Conservation (phyloP, 352 stramenopile genomes). For the Globisporangium rhizosaccharum region DNA sequence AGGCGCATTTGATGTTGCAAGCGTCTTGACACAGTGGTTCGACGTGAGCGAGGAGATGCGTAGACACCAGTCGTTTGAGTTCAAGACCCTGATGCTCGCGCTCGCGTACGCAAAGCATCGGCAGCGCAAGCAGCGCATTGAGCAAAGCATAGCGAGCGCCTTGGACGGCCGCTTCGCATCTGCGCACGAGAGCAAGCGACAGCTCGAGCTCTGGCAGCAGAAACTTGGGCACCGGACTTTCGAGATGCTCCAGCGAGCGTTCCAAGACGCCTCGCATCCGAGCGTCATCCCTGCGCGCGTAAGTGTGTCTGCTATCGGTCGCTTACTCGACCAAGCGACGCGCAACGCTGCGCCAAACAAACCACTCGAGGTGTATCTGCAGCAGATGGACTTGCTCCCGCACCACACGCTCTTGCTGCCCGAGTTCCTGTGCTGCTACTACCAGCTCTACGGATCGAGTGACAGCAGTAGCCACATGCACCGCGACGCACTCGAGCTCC, state of each 20-base stretch:
- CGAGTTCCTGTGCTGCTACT: conserved; percentile 68
- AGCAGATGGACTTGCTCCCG: conserved; percentile 38
- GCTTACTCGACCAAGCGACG: conserved; percentile 40
- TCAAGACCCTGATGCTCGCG: conserved; percentile 46
- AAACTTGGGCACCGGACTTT: conserved; percentile 54
- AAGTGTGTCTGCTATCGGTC: conserved; percentile 27
- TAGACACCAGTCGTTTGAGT: conserved; percentile 41
- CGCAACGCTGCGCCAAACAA: conserved; percentile 34
- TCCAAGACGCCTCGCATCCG: conserved; percentile 42
- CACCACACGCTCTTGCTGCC: conserved; percentile 50
- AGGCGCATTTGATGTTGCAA: conserved; percentile 5
- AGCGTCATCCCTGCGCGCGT: conserved; percentile 52
- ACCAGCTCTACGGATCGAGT: conserved; percentile 52
- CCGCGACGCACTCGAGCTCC: conserved; percentile 31
- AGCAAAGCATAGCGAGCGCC: conserved; percentile 38
- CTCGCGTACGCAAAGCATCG: conserved; percentile 42
- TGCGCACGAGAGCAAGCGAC: conserved; percentile 47
- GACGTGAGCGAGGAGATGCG: conserved; percentile 39
- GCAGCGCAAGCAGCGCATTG: conserved; percentile 37
- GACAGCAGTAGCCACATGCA: conserved; percentile 7
- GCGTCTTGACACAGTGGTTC: conserved; percentile 46
- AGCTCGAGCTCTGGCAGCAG: conserved; percentile 63
- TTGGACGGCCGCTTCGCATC: conserved; percentile 55
- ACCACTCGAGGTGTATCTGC: conserved; percentile 49
- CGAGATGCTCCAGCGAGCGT: conserved; percentile 48